A percentile compares a stretch with the other conserved stretches of the same genome.
Conservation (phyloP, 2,329 filamentous ascomycete genomes). For the Cylindrodendrum hubeiense region DNA sequence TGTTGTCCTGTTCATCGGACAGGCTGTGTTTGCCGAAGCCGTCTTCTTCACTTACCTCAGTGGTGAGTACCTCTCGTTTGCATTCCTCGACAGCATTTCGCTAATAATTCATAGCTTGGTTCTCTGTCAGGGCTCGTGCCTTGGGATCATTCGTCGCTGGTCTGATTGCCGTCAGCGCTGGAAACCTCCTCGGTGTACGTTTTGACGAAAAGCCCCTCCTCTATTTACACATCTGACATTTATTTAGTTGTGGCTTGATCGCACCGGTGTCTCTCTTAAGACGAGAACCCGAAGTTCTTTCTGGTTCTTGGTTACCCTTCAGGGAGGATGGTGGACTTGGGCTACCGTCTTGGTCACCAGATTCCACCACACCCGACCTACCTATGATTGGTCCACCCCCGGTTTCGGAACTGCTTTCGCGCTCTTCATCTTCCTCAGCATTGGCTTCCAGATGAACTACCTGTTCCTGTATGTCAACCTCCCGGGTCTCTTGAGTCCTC, state of each 20-base stretch:
- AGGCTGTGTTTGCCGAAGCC: constrained; percentile 78
- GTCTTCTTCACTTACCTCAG: constrained; percentile 78
- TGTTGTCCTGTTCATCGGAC: constrained; percentile 75
- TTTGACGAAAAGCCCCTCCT: neutral
- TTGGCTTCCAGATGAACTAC: constrained; percentile 80
- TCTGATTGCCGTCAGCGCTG: constrained; percentile 73
- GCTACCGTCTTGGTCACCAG: constrained; percentile 73
- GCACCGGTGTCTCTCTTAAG: constrained; percentile 65
- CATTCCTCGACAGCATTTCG: neutral
- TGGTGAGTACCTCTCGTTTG: no score
- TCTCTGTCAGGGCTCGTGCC: constrained; percentile 76
- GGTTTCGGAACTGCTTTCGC: constrained; percentile 77
- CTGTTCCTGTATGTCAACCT: constrained; percentile 68
- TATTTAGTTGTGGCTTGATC: constrained; percentile 67
- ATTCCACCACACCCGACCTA: constrained; percentile 68
- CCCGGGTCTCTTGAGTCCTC: no score
- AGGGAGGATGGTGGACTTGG: constrained; percentile 82
- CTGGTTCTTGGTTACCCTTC: constrained; percentile 63
- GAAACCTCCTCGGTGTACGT: constrained; percentile 73
- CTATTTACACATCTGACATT: neutral
- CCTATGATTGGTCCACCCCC: constrained; percentile 73
- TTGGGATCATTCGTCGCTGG: constrained; percentile 79
- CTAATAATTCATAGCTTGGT: constrained; percentile 65
- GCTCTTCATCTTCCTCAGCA: constrained; percentile 75
- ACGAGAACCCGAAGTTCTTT: constrained; percentile 68